Evolutionary conservation across 129 eudicot genomes (phyloP), one percentile per base, ranked within the genome.

Genomic region (Saussurea involucrata): DNA sequence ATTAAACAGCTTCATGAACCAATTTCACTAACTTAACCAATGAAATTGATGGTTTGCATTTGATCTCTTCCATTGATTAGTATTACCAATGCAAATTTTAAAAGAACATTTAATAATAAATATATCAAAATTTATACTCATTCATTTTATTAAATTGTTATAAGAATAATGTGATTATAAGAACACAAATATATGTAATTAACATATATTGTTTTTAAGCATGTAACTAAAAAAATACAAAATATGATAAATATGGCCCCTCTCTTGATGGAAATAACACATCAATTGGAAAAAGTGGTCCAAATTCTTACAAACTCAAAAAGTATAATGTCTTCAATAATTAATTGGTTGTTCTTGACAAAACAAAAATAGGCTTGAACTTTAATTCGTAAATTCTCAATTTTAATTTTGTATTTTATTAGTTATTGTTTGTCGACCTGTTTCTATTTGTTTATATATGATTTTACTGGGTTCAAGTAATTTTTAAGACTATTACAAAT

Each of bases 261-360:
- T 69, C 31, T 67, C 49, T 32, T 33, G 17, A 33, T 22, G 79
- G 55, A 60, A 31, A 71, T 70, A 37, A 60, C 37, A 60, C 60
- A 53, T 63, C 66, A 63, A 78, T 27, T 17, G 27, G 57, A 24
- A 49, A 55, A 74, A 58, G 71, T 74, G 80, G 80, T 80, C 75
- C 71, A 25, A 57, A 20, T 10, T 24, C 25, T 72, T 66, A n/a
- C 70, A 66, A 65, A 53, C 28, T 80, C 63, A 3, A 73, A 36
- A 63, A 44, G n/a, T 25, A 66, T 73, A 73, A 80, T 55, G 75
- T 36, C 17, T 66, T 66, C 17, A 66, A 37, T 70, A 17, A 15
- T 3, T 36, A 1, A 10, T 63, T 57, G 18, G 22, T 66, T 71
- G 67, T 64, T 46, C 18, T 63, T 13, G 73, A 72, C 78, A 58